These are phyloP conservation scores for Aspergillus thermomutatus DNA, from an alignment of 2,329 filamentous ascomycete species.

Conservation along the genomic window DNA sequence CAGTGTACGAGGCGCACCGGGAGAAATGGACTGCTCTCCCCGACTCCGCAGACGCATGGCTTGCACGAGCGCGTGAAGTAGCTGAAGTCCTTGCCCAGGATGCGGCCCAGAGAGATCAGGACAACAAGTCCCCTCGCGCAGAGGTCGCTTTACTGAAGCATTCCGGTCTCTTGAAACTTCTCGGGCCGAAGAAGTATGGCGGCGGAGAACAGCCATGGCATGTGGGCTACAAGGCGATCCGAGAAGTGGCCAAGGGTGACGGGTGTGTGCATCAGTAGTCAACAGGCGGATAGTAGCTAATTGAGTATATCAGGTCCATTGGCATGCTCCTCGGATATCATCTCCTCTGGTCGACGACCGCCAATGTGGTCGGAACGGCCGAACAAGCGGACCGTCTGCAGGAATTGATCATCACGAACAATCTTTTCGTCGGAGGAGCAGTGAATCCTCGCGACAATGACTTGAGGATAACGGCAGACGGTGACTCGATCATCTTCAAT, in stretches of 20 bases:
- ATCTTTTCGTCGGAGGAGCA: conserved; percentile 64
- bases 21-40: conserved; percentile 38
- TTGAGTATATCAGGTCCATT: conserved; percentile 46
- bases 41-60: conserved; percentile 43
- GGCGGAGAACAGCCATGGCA: conserved; percentile 54
- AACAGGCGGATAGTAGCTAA: background rate
- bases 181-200: conserved; percentile 50
- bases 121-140: conserved; percentile 51
- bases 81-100: conserved; percentile 50
- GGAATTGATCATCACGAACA: conserved; percentile 58
- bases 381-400: conserved; percentile 59
- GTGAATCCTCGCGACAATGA: conserved; percentile 65
- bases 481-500: conserved; percentile 56
- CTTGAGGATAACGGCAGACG: conserved; percentile 54
- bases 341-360: conserved; percentile 61
- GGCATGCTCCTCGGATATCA: conserved; percentile 66
- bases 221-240: conserved; percentile 57
- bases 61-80: conserved; percentile 49
- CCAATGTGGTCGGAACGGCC: conserved; percentile 57
- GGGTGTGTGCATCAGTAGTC: conserved; percentile 46
- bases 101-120: conserved; percentile 47
- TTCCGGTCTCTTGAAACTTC: conserved; percentile 48
- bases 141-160: conserved; percentile 53
- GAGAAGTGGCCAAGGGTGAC: conserved; percentile 62
- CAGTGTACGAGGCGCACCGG: conserved; percentile 41